phyloP scores from a whole-genome alignment of 2,329 filamentous ascomycete species.

The Lithohypha guttulata region DNA sequence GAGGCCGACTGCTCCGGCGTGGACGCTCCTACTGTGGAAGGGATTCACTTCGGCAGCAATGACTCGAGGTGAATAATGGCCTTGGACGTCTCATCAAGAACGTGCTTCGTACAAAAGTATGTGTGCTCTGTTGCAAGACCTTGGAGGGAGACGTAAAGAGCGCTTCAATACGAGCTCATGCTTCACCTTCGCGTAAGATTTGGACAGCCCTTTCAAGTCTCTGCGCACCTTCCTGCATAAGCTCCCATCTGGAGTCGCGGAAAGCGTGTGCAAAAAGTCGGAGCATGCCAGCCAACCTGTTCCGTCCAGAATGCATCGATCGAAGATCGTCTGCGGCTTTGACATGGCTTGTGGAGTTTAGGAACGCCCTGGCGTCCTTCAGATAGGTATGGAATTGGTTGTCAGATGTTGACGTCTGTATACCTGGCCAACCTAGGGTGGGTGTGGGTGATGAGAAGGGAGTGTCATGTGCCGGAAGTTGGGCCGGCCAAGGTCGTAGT shows the following conservation, averaged over 20 bases:
- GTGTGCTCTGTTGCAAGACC: no score
- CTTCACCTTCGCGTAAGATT: conserved; percentile 4
- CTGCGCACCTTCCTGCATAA: conserved; percentile 75
- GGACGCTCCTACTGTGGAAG: no score
- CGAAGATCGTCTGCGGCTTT: conserved; percentile 66
- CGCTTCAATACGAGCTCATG: no score
- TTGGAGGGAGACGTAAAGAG: no score
- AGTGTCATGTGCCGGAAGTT: conserved; percentile 36
- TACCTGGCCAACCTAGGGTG: not conserved
- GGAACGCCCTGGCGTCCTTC: conserved; percentile 66
- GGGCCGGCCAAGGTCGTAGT: conserved; percentile 38
- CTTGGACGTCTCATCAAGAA: no score
- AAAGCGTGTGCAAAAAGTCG: conserved; percentile 74
- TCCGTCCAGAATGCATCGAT: conserved; percentile 56
- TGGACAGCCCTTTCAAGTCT: conserved; percentile 67
- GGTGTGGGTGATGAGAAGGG: conserved; percentile 26
- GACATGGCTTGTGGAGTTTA: conserved; percentile 63
- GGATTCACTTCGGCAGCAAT: no score
- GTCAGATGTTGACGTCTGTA: conserved; percentile 9
- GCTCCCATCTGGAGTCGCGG: conserved; percentile 73
- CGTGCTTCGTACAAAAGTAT: no score
- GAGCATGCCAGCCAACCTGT: conserved; percentile 69
- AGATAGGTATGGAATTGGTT: conserved; percentile 48
- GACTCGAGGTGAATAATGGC: no score
- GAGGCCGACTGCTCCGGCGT: no score